phyloP scores from a whole-genome alignment of 2,329 filamentous ascomycete genomes.

The Lizonia empirigonia region DNA sequence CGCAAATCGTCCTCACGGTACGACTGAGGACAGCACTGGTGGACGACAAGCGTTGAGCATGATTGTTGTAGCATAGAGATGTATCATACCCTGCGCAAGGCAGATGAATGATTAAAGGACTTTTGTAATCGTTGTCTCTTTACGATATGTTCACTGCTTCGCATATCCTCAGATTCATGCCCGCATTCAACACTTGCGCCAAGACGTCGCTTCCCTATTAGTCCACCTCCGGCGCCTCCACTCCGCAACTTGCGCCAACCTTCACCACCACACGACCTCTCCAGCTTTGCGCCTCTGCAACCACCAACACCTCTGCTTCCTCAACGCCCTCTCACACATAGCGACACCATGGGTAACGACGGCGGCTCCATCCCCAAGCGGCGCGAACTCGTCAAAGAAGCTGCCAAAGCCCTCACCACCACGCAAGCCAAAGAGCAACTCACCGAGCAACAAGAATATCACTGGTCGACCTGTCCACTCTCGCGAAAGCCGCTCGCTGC shows the following conservation, averaged over 20 bases:
- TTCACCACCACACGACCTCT: conserved; percentile 3
- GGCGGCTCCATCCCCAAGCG: conserved; percentile 94
- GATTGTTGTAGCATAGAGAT: conserved; percentile 3
- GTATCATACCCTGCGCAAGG: conserved; percentile 11
- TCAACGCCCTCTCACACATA: not conserved
- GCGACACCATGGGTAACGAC: conserved; percentile 83
- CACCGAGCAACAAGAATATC: conserved; percentile 82
- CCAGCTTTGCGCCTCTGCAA: conserved; percentile 7
- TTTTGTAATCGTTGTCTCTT: not conserved
- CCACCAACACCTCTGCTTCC: not conserved
- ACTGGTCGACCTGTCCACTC: conserved; percentile 87
- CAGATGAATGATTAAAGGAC: conserved; percentile 3
- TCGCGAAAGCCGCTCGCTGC: conserved; percentile 75
- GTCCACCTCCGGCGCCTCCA: conserved; percentile 24
- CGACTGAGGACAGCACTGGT: not conserved
- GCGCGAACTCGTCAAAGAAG: conserved; percentile 93
- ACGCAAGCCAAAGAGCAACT: conserved; percentile 88
- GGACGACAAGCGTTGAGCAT: not conserved
- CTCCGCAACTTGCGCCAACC: conserved; percentile 22
- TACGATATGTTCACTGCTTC: not conserved
- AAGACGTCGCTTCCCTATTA: conserved; percentile 11
- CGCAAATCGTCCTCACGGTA: not conserved
- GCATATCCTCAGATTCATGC: not conserved
- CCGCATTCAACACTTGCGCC: not conserved
- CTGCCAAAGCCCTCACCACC: conserved; percentile 79